Base-by-base conservation (phyloP, 2,329 filamentous ascomycete species). In the Xylariaceae sp. region DNA sequence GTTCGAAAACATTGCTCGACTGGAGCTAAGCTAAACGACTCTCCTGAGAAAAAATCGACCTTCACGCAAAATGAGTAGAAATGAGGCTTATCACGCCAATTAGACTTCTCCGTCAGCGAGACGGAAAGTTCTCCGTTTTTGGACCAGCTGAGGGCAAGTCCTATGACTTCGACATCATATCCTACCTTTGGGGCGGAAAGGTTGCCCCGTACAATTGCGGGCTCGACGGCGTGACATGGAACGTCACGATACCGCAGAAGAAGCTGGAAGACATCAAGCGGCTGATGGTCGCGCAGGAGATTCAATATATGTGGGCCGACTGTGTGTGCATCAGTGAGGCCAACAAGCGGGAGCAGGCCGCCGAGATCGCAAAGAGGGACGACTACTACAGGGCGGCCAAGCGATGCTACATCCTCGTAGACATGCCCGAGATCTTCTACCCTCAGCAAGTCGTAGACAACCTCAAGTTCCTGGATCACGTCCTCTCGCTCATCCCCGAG, bases 391-490 rank as follows among this genome's bases (percentile, higher is more conserved):
- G 55, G 51, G 16, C 42, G 12, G 55, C 54, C 1, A 22, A 13
- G 10, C 55, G 38, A n/a, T 59, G 56, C 18, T 54, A 55, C 39
- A 61, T 69, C 22, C 46, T 69, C 48, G 52, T 70, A 41, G 63
- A 68, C n/a, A 68, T 68, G 62, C 51, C 56, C 2, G 55, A 64
- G 39, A 57, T 61, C 6, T 69, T 65, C 65, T 47, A 66, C 38
- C 65, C 66, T 14, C 58, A 65, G 47, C 51, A 59, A 18, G 65
- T 69, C 43, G 63, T 69, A 6, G 57, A 65, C 18, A 57, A 68
- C 50, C 53, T 69, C 9, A 62, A 63, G 50, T 63, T 68, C 31
- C 45, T 69, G 31, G 64, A 65, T 44, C 66, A 70, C 71, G 74
- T 62, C 67, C 70, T 31, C 65, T 82, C 31, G 14, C 49, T 49